Percentiles rank a stretch among this genome's conserved stretches.
Conservation (phyloP, 129 eudicot genomes). For the Chrysanthemum seticuspe region DNA sequence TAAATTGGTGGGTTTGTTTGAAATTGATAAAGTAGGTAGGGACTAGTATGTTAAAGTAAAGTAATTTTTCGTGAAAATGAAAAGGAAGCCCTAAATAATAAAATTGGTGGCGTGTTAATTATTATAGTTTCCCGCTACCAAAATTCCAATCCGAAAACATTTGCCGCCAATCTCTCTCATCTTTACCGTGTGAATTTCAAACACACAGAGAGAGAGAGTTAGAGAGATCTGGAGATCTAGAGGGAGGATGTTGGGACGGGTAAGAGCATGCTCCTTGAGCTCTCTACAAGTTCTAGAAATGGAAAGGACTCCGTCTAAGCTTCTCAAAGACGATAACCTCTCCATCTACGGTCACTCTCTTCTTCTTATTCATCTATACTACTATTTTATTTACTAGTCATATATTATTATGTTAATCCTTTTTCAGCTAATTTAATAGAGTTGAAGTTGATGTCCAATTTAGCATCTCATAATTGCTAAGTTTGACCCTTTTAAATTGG, state of each 20-base stretch:
- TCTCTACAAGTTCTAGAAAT: slow-evolving; percentile 60
- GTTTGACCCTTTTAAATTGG: too few species aligned
- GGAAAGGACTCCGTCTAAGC: slow-evolving; percentile 66
- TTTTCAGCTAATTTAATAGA: too few species aligned
- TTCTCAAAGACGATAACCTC: slow-evolving; percentile 72
- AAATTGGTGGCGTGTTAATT: too few species aligned
- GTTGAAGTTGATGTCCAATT: too few species aligned
- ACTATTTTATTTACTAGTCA: background rate
- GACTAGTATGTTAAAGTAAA: too few species aligned
- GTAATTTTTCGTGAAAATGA: too few species aligned
- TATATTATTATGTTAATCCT: background rate
- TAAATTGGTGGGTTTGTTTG: too few species aligned
- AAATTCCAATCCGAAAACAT: slow-evolving; percentile 24
- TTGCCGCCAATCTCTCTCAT: slow-evolving; percentile 28
- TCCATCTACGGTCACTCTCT: slow-evolving; percentile 65
- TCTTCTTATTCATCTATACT: background rate
- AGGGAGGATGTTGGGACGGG: slow-evolving; percentile 55
- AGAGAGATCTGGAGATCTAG: background rate
- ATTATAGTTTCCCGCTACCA: slow-evolving; percentile 31
- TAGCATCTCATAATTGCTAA: too few species aligned
- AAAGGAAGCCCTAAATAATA: too few species aligned
- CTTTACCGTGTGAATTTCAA: background rate
- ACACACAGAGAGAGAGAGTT: slow-evolving; percentile 16
- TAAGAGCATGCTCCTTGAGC: slow-evolving; percentile 52
- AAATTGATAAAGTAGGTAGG: too few species aligned